A percentile compares a stretch with the other conserved stretches of the same genome.
Evolutionary conservation across 345 rosid genomes (phyloP).

Genomic region (Rhodomyrtus tomentosa): DNA sequence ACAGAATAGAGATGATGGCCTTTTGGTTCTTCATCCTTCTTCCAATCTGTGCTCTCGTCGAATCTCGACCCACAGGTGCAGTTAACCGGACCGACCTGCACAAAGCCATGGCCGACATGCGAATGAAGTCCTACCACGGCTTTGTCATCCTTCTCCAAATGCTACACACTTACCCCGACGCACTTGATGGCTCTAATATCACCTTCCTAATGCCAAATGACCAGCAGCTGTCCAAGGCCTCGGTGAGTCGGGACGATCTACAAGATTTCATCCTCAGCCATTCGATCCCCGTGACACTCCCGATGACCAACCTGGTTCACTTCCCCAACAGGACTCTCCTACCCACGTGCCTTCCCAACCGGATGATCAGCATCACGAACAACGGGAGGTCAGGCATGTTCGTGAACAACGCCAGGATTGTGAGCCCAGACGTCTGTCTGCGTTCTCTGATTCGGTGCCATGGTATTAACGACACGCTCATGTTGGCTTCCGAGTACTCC

Average conservation of each 20-base stretch:
- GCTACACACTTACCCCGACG: neutral
- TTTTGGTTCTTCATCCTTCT: constrained; percentile 16
- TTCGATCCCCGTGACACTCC: constrained; percentile 14
- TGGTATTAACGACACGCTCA: constrained; percentile 19
- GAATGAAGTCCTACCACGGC: constrained; percentile 22
- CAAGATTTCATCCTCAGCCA: constrained; percentile 24
- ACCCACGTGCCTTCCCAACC: constrained; percentile 10
- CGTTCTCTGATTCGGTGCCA: constrained; percentile 21
- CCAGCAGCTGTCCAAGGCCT: constrained; percentile 8
- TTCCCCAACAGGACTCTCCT: constrained; percentile 26
- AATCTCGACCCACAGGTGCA: constrained; percentile 4
- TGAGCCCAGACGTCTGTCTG: constrained; percentile 17
- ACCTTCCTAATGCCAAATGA: constrained; percentile 28
- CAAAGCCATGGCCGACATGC: constrained; percentile 23
- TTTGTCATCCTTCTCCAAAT: constrained; percentile 33
- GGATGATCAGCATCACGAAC: constrained; percentile 17
- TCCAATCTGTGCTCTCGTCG: neutral
- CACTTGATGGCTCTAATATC: constrained; percentile 1
- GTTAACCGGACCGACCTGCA: constrained; percentile 17
- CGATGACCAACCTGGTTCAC: constrained; percentile 12
- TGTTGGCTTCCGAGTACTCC: neutral
- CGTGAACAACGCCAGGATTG: constrained; percentile 24
- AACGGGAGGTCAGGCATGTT: constrained; percentile 7
- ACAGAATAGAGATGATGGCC: constrained; percentile 9
- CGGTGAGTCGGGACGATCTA: constrained; percentile 1